These are phyloP conservation scores for Heracleum sosnowskyi DNA, from an alignment of 129 eudicot genomes.

Conservation along the genomic window DNA sequence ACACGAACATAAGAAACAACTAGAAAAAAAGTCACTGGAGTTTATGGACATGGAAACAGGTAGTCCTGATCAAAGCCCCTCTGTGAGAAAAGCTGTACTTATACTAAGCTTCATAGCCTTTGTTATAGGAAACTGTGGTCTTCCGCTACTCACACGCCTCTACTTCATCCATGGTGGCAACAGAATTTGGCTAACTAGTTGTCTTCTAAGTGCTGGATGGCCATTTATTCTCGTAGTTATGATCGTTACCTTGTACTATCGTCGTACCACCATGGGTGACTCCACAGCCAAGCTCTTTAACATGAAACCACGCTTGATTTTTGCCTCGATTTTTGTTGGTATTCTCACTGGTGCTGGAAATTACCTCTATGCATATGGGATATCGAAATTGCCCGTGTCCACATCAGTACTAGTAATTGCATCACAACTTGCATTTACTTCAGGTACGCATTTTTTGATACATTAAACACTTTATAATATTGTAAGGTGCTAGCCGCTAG, in stretches of 20 bases:
- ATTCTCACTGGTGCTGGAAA: not conserved
- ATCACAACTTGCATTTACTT: too few species aligned
- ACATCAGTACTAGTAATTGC: too few species aligned
- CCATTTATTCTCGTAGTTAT: conserved; percentile 14
- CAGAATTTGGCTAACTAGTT: not conserved
- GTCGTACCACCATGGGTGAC: not conserved
- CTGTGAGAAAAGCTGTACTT: too few species aligned
- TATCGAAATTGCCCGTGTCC: too few species aligned
- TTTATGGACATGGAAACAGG: too few species aligned
- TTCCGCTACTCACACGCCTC: not conserved
- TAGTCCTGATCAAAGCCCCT: too few species aligned
- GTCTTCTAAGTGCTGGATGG: conserved; percentile 12
- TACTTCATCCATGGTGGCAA: not conserved
- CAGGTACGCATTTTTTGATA: not conserved
- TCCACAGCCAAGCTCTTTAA: not conserved
- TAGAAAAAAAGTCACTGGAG: too few species aligned
- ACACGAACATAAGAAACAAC: too few species aligned
- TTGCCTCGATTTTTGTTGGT: not conserved
- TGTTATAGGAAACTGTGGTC: not conserved
- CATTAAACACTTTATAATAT: too few species aligned
- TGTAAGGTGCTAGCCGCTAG: too few species aligned
- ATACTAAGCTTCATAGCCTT: too few species aligned
- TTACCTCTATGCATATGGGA: not conserved
- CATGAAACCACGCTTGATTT: not conserved
- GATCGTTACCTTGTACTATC: not conserved